Percentiles rank a stretch among this genome's conserved stretches.
Evolutionary conservation across 176 grass and related monocot genomes (phyloP).

Genomic region (Aegilops sharonensis): DNA sequence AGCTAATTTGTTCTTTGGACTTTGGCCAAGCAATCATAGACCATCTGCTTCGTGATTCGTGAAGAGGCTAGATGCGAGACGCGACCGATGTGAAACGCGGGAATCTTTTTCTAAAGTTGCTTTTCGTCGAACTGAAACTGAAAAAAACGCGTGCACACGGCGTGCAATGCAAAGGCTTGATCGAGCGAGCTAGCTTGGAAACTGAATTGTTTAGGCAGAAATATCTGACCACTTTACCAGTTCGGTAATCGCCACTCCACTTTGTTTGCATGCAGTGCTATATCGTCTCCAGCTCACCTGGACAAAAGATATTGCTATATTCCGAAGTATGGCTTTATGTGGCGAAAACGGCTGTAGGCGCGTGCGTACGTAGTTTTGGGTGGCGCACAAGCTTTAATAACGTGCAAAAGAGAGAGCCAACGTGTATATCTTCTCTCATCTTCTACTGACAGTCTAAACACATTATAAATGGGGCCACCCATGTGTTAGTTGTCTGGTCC

Average conservation of each 20-base stretch:
- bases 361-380: neutral
- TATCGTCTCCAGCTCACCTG: neutral
- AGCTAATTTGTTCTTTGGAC: neutral
- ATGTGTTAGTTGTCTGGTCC: too few species aligned
- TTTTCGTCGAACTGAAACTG: neutral
- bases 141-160: neutral
- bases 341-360: neutral
- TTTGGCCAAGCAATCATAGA: neutral
- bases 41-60: neutral
- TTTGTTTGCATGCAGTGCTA: neutral
- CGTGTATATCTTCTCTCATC: too few species aligned
- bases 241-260: neutral
- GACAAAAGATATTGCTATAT: neutral
- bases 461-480: too few species aligned
- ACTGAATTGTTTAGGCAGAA: conserved; percentile 25
- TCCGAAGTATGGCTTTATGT: neutral
- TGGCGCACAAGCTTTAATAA: too few species aligned
- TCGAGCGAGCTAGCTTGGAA: neutral
- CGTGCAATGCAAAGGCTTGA: neutral
- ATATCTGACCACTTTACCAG: conserved; percentile 24
- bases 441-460: too few species aligned
- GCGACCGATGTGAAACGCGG: neutral
- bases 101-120: neutral
- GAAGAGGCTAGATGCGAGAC: neutral
- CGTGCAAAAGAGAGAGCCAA: too few species aligned